phyloP scores from a whole-genome alignment of 139 green algal species.

The Micractinium conductrix region DNA sequence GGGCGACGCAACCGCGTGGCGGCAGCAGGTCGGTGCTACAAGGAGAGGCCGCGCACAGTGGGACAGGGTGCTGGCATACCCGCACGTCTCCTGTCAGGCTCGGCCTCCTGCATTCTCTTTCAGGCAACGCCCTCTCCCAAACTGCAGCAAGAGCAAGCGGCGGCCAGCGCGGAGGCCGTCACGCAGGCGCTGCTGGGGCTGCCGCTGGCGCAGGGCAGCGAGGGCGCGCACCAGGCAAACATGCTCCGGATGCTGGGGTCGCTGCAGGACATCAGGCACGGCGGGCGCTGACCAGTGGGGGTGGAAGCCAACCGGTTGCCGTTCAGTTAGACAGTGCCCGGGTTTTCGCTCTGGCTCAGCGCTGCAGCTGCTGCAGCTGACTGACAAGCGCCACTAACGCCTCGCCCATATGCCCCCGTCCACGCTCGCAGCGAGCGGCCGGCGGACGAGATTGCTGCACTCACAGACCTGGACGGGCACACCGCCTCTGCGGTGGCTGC shows the following conservation, averaged over 20 bases:
- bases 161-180: conserved; percentile 1
- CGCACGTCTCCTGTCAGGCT: too few relatives aligned
- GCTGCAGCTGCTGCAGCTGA: background rate
- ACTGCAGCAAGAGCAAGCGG: conserved; percentile 12
- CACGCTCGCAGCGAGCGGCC: conserved; percentile 6
- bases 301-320: background rate
- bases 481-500: background rate
- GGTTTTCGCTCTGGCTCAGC: background rate
- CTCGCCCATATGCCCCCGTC: background rate
- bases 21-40: background rate
- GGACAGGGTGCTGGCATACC: too few relatives aligned
- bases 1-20: conserved; percentile 5
- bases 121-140: too few relatives aligned
- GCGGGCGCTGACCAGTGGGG: background rate
- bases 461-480: background rate
- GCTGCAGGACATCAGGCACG: conserved; percentile 15
- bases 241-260: conserved; percentile 23
- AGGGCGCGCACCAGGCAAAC: conserved; percentile 8
- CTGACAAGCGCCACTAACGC: background rate
- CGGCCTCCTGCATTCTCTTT: too few relatives aligned
- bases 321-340: too few relatives aligned
- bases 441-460: conserved; percentile 15
- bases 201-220: conserved; percentile 3
- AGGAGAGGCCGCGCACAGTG: too few relatives aligned
- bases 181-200: conserved; percentile 16